phyloP scores from a whole-genome alignment of 2,329 filamentous ascomycete genomes.

The Venturia oleaginea region DNA sequence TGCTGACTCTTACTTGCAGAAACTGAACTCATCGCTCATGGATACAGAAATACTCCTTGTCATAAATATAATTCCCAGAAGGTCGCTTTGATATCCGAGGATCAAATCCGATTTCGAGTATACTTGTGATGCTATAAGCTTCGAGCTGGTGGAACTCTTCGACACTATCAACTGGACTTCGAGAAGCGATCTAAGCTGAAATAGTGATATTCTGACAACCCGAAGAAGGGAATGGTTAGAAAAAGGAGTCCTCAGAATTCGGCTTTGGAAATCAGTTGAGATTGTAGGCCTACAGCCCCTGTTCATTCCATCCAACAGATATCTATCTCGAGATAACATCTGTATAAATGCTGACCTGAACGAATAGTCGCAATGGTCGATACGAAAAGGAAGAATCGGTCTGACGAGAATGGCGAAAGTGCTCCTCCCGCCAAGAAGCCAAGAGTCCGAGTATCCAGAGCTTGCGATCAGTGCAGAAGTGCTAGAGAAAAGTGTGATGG shows the following conservation, averaged over 20 bases:
- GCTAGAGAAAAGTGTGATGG: constrained; percentile 68
- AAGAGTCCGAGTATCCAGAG: constrained; percentile 16
- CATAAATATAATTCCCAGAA: background rate
- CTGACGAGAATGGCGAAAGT: background rate
- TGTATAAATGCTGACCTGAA: background rate
- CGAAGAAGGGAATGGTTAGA: background rate
- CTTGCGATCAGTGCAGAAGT: constrained; percentile 52
- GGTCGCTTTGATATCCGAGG: background rate
- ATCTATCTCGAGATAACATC: background rate
- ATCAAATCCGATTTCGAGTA: background rate
- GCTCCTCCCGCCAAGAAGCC: constrained; percentile 2
- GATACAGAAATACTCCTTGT: background rate
- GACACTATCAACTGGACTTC: background rate
- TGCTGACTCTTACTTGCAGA: background rate
- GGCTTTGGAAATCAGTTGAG: background rate
- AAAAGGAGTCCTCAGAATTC: background rate
- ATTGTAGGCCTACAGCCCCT: background rate
- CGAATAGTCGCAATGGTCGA: background rate
- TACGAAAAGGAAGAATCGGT: constrained; percentile 1
- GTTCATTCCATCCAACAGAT: background rate
- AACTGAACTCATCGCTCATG: background rate
- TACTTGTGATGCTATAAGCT: background rate
- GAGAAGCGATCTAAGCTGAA: background rate
- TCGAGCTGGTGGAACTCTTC: background rate
- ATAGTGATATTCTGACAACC: background rate